Percentiles rank a stretch among this genome's conserved stretches.
Evolutionary conservation across 1,284 basidiomycete genomes (phyloP).

Genomic region (Waitea zeae): DNA sequence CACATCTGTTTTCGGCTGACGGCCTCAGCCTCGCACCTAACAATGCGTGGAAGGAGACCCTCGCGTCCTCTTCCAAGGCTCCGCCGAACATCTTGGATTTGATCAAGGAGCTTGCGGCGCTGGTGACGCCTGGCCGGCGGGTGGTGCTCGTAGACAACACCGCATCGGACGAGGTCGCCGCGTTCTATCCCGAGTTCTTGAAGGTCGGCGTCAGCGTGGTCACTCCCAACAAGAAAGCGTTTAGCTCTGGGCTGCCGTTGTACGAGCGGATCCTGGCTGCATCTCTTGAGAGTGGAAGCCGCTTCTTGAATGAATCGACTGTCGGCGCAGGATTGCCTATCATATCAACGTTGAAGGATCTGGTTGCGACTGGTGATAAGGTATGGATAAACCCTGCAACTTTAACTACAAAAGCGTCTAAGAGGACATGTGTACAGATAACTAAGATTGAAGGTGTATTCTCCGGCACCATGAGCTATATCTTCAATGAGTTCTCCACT

Average conservation of each 20-base stretch:
- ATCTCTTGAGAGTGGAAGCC: slow-evolving; percentile 35
- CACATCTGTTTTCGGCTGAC: slow-evolving; percentile 40
- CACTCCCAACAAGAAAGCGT: slow-evolving; percentile 98
- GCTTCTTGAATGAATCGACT: slow-evolving; percentile 82
- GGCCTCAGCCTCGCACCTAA: slow-evolving; percentile 20
- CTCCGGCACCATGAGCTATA: slow-evolving; percentile 94
- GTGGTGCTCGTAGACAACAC: slow-evolving; percentile 91
- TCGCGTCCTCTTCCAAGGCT: slow-evolving; percentile 20
- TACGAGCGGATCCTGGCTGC: slow-evolving; percentile 57
- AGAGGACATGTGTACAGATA: slow-evolving; percentile 25
- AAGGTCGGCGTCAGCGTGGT: slow-evolving; percentile 72
- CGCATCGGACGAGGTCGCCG: slow-evolving; percentile 71
- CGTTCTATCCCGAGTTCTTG: slow-evolving; percentile 73
- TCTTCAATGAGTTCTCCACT: slow-evolving; percentile 93
- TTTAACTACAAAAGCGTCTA: background rate
- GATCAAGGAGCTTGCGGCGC: slow-evolving; percentile 23
- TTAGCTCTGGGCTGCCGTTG: slow-evolving; percentile 58
- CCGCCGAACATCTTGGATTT: slow-evolving; percentile 27
- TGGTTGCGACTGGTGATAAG: slow-evolving; percentile 86
- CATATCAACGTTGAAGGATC: slow-evolving; percentile 80
- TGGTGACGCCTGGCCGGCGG: slow-evolving; percentile 29
- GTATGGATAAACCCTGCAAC: slow-evolving; percentile 17
- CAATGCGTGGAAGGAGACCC: slow-evolving; percentile 25
- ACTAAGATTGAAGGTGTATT: slow-evolving; percentile 76
- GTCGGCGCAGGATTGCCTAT: slow-evolving; percentile 95